These are phyloP conservation scores for Ustilaginoidea virens DNA, from an alignment of 2,329 filamentous ascomycete species.

Conservation along the genomic window DNA sequence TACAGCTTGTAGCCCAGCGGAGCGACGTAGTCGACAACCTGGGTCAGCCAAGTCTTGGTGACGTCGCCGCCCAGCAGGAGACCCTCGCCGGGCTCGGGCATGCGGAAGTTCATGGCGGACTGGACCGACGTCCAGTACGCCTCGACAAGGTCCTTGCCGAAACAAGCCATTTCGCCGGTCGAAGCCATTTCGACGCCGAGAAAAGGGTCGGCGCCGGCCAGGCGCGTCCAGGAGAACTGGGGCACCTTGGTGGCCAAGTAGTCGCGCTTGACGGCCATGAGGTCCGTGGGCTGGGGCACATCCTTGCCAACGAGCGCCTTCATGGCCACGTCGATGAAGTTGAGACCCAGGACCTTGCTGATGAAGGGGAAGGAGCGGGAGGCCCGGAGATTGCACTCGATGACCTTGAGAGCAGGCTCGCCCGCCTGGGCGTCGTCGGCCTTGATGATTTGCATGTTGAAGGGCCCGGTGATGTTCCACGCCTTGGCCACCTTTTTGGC, in stretches of 20 bases:
- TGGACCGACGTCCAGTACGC: slow-evolving; percentile 96
- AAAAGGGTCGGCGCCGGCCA: slow-evolving; percentile 93
- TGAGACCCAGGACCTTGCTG: slow-evolving; percentile 87
- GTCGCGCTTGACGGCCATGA: slow-evolving; percentile 79
- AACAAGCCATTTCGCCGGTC: slow-evolving; percentile 97
- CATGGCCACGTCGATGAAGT: slow-evolving; percentile 93
- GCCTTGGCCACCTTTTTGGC: slow-evolving; percentile 92
- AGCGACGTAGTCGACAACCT: slow-evolving; percentile 72
- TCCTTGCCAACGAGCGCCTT: slow-evolving; percentile 77
- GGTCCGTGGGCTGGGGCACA: slow-evolving; percentile 70
- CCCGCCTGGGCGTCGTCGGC: slow-evolving; percentile 61
- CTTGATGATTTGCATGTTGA: slow-evolving; percentile 99
- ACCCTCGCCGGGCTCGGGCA: slow-evolving; percentile 88
- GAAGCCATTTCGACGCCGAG: slow-evolving; percentile 95
- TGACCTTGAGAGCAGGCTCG: slow-evolving; percentile 74
- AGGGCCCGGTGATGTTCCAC: slow-evolving; percentile 93
- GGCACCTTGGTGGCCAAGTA: slow-evolving; percentile 96
- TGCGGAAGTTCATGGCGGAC: slow-evolving; percentile 97
- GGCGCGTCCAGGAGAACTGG: slow-evolving; percentile 97
- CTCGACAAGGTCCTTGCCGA: slow-evolving; percentile 88
- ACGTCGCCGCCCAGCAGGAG: slow-evolving; percentile 84
- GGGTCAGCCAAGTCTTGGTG: slow-evolving; percentile 52
- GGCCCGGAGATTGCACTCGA: slow-evolving; percentile 94
- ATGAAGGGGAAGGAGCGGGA: slow-evolving; percentile 98
- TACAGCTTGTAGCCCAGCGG: slow-evolving; percentile 92